A percentile compares a stretch with the other conserved stretches of the same genome.
Conservation (phyloP, 148 eudicot genomes). For the Fagopyrum esculentum region DNA sequence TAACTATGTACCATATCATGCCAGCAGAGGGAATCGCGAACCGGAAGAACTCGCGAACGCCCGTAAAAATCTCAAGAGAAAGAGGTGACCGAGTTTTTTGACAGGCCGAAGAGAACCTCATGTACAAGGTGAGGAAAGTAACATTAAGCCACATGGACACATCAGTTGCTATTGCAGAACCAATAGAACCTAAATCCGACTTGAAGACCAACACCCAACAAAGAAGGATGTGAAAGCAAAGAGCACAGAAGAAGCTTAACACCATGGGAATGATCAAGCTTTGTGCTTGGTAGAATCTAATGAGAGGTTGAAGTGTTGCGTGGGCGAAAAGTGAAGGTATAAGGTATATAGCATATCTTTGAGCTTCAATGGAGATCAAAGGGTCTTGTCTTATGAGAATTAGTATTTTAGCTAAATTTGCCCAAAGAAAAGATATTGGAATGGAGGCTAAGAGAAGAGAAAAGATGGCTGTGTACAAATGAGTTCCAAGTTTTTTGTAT, state of each 20-base stretch:
- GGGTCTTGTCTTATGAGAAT: constrained; percentile 68
- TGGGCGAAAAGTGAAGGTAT: constrained; percentile 58
- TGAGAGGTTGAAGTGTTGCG: constrained; percentile 63
- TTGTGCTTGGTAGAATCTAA: constrained; percentile 67
- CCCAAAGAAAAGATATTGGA: constrained; percentile 65
- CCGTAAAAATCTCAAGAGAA: constrained; percentile 54
- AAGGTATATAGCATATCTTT: constrained; percentile 49
- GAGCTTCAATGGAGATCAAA: constrained; percentile 64
- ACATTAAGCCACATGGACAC: constrained; percentile 63
- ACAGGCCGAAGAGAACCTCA: constrained; percentile 57
- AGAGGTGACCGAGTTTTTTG: constrained; percentile 54
- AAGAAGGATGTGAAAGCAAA: constrained; percentile 53
- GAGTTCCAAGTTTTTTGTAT: constrained; percentile 70
- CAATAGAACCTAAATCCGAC: constrained; percentile 46
- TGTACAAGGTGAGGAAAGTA: constrained; percentile 40
- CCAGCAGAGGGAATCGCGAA: constrained; percentile 83
- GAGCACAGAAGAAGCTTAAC: constrained; percentile 36
- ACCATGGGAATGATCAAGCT: constrained; percentile 68
- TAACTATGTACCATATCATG: constrained; percentile 58
- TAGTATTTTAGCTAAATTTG: constrained; percentile 44
- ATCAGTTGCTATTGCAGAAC: constrained; percentile 62
- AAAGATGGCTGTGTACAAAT: constrained; percentile 67
- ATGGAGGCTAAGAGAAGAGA: constrained; percentile 53
- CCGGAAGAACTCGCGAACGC: constrained; percentile 59
- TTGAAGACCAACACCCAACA: constrained; percentile 75